Base-by-base conservation (phyloP, 1,284 basidiomycete species). In the Mrakiaceae sp. region DNA sequence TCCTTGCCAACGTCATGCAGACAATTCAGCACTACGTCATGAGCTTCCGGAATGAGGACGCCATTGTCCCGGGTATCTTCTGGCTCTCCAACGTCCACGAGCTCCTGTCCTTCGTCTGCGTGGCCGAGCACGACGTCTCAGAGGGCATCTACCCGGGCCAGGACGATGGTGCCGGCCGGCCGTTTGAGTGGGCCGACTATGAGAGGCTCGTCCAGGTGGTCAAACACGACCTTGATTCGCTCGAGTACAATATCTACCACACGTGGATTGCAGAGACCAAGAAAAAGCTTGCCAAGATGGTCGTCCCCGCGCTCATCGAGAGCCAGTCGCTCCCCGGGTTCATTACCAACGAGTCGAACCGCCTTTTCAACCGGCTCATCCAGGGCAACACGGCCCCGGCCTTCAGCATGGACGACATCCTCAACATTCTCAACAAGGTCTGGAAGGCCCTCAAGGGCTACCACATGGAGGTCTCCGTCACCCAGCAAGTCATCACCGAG, bases 81-180 rank as follows among this genome's bases (percentile, higher is more conserved):
- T 99, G 96, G 96, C 81, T 98, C 14, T 98, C 95, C 47, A 99
- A 99, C 72, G 94, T 99, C n/a, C 96, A 99, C 76, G 96, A 99
- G 76, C 92, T 98, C 82, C 81, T 98, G 42, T 98, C 96, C 8
- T 99, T 98, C 78, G 95, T 98, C 71, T 97, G 91, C 73, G 89
- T 98, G 53, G 96, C 96, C 40, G 96, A 99, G 78, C 90, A 88
- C 73, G 96, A 99, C 75, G 97, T 98, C 84, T 82, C 94, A 8
- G 92, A 98, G 75, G 96, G 96, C 44, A 96, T 98, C 67, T 94
- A 91, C 16, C 96, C 96, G 0, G 94, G 94, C 56, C 90, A 92
- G 74, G 94, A 97, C 73, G 91, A 95, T 72, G 87, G 88, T 60
- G 83, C 88, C 43, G 87, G 91, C 8, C 86, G 92, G 55, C 85